phyloP scores from a whole-genome alignment of 1,284 basidiomycete species.

The Athelia psychrophila region DNA sequence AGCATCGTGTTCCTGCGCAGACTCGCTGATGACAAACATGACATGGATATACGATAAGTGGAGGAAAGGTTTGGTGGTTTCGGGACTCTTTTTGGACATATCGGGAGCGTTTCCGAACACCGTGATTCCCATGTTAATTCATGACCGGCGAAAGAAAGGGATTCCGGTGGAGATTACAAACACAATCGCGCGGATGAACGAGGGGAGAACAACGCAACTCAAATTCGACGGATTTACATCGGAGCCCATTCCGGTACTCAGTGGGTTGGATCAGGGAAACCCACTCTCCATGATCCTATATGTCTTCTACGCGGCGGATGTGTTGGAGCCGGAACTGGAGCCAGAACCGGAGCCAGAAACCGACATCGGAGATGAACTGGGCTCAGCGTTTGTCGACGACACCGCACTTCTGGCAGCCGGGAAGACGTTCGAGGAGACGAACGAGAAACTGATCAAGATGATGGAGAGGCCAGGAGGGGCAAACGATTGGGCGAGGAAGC shows the following conservation, averaged over 20 bases:
- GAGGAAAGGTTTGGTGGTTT: slow-evolving; percentile 25
- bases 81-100: slow-evolving; percentile 35
- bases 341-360: neutral
- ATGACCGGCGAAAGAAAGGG: slow-evolving; percentile 26
- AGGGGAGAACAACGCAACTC: slow-evolving; percentile 20
- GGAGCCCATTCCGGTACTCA: slow-evolving; percentile 17
- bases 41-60: slow-evolving; percentile 30
- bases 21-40: slow-evolving; percentile 31
- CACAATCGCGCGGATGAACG: slow-evolving; percentile 17
- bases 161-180: slow-evolving; percentile 20
- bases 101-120: slow-evolving; percentile 37
- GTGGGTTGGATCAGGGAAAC: slow-evolving; percentile 31
- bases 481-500: slow-evolving; percentile 16
- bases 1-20: slow-evolving; percentile 30
- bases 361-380: slow-evolving; percentile 12
- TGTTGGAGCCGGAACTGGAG: slow-evolving; percentile 12
- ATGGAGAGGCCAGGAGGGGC: slow-evolving; percentile 17
- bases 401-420: slow-evolving; percentile 12
- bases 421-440: slow-evolving; percentile 11
- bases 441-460: slow-evolving; percentile 12
- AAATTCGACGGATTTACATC: slow-evolving; percentile 28
- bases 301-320: slow-evolving; percentile 29
- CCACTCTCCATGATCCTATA: slow-evolving; percentile 28
- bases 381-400: slow-evolving; percentile 28
- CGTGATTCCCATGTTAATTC: slow-evolving; percentile 21